These are phyloP conservation scores for Croton laevigatus DNA, from an alignment of 441 rosid genomes.

Conservation along the genomic window DNA sequence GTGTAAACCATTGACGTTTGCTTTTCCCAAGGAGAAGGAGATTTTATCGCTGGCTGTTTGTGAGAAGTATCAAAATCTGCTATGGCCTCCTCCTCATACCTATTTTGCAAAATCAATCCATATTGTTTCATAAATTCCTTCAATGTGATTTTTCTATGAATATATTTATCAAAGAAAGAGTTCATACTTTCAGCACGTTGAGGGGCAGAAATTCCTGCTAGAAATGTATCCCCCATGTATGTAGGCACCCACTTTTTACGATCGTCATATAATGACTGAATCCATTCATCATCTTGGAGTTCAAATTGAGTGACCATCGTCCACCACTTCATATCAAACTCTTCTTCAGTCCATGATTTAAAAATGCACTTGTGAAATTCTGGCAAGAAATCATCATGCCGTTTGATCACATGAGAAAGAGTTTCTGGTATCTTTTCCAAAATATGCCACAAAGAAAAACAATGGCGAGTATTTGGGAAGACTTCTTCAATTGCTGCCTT, in stretches of 20 bases:
- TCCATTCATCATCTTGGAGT: slow-evolving; percentile 60
- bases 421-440: slow-evolving; percentile 57
- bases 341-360: slow-evolving; percentile 76
- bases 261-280: slow-evolving; percentile 61
- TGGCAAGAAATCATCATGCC: slow-evolving; percentile 50
- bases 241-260: slow-evolving; percentile 76
- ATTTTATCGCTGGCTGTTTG: slow-evolving; percentile 71
- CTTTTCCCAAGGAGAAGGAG: slow-evolving; percentile 89
- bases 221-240: slow-evolving; percentile 56
- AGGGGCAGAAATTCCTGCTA: slow-evolving; percentile 64
- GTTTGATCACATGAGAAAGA: slow-evolving; percentile 56
- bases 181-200: slow-evolving; percentile 71
- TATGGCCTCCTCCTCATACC: slow-evolving; percentile 78
- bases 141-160: slow-evolving; percentile 67
- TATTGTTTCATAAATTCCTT: slow-evolving; percentile 73
- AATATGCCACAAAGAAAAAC: slow-evolving; percentile 73
- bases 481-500: slow-evolving; percentile 49
- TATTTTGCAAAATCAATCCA: slow-evolving; percentile 58
- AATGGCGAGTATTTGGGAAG: slow-evolving; percentile 56
- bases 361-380: slow-evolving; percentile 74
- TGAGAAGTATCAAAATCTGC: slow-evolving; percentile 81
- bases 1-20: slow-evolving; percentile 68
- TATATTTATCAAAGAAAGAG: slow-evolving; percentile 66
- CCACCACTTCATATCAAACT: slow-evolving; percentile 73
- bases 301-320: slow-evolving; percentile 60